These are phyloP conservation scores for Pseudogymnoascus sp. DNA, from an alignment of 2,329 filamentous ascomycete genomes.

Conservation along the genomic window DNA sequence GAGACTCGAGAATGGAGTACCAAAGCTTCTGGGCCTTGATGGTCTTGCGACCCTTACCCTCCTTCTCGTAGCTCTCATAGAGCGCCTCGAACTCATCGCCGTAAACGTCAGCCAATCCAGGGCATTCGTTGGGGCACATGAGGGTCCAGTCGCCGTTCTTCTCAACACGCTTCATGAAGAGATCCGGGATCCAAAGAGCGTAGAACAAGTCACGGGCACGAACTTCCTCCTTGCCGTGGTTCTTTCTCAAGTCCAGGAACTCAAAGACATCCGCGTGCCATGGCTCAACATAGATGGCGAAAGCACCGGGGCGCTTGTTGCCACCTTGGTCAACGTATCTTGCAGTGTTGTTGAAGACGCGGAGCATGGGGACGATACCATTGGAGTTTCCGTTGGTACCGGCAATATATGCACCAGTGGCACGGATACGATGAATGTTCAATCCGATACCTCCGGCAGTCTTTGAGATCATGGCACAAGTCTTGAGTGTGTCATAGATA, in stretches of 20 bases:
- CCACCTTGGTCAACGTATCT: conserved; percentile 98
- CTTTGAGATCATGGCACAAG: conserved; percentile 99
- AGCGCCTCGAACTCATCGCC: conserved; percentile 94
- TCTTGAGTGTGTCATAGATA: conserved; percentile 98
- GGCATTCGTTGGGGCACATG: conserved; percentile 96
- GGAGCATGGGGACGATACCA: conserved; percentile 93
- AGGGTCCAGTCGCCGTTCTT: conserved; percentile 95
- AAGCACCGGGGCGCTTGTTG: conserved; percentile 97
- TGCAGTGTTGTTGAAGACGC: conserved; percentile 98
- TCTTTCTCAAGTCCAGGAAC: conserved; percentile 96
- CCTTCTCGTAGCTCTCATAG: conserved; percentile 85
- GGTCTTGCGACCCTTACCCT: conserved; percentile 80
- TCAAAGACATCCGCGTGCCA: conserved; percentile 98
- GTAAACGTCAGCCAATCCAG: conserved; percentile 91
- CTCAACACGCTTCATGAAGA: conserved; percentile 99
- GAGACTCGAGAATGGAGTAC: conserved; percentile 96
- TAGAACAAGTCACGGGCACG: conserved; percentile 96
- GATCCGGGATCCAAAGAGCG: conserved; percentile 94
- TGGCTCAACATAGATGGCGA: conserved; percentile 97
- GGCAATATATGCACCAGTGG: conserved; percentile 94
- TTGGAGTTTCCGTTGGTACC: conserved; percentile 98
- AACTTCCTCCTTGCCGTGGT: conserved; percentile 97
- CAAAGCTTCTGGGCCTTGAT: conserved; percentile 98
- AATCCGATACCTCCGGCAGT: conserved; percentile 96
- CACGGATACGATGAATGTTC: conserved; percentile 92